phyloP scores from a whole-genome alignment of 2,329 filamentous ascomycete species.

The Cladophialophora yegresii region DNA sequence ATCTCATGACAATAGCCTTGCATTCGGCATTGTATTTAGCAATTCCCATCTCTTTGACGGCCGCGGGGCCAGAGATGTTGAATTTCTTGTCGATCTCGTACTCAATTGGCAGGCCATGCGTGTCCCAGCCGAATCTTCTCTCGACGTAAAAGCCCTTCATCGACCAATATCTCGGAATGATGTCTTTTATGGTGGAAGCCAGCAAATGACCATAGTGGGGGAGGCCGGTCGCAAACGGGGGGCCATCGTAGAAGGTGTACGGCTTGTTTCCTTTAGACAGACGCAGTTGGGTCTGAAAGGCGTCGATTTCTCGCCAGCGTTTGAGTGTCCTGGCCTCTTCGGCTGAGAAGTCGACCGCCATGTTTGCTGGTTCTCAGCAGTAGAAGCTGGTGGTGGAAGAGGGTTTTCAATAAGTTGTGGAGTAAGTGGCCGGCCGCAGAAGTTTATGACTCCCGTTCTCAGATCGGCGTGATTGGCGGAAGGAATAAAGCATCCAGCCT shows the following conservation, averaged over 20 bases:
- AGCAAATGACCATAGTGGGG: conserved; percentile 71
- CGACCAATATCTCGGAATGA: conserved; percentile 88
- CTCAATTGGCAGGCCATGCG: conserved; percentile 85
- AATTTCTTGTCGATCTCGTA: conserved; percentile 93
- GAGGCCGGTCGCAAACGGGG: conserved; percentile 62
- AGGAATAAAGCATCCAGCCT: not conserved
- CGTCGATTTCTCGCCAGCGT: conserved; percentile 87
- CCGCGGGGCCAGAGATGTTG: conserved; percentile 76
- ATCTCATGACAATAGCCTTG: conserved; percentile 84
- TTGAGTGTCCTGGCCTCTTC: conserved; percentile 84
- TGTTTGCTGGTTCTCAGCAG: conserved; percentile 43
- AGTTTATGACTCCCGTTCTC: conserved; percentile 7
- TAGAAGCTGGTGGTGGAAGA: not conserved
- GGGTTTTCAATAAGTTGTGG: conserved; percentile 6
- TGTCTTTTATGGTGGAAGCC: conserved; percentile 89
- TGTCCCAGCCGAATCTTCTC: conserved; percentile 86
- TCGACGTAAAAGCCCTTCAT: conserved; percentile 90
- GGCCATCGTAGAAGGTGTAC: conserved; percentile 94
- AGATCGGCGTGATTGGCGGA: not conserved
- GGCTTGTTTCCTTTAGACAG: conserved; percentile 78
- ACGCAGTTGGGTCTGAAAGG: conserved; percentile 84
- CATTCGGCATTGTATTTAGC: conserved; percentile 85
- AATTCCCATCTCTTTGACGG: conserved; percentile 80
- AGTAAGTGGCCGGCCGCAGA: conserved; percentile 1
- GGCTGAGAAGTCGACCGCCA: conserved; percentile 90